Conservation (phyloP, 192 early-diverging fungal genomes). For the Oehlia diaphana region DNA sequence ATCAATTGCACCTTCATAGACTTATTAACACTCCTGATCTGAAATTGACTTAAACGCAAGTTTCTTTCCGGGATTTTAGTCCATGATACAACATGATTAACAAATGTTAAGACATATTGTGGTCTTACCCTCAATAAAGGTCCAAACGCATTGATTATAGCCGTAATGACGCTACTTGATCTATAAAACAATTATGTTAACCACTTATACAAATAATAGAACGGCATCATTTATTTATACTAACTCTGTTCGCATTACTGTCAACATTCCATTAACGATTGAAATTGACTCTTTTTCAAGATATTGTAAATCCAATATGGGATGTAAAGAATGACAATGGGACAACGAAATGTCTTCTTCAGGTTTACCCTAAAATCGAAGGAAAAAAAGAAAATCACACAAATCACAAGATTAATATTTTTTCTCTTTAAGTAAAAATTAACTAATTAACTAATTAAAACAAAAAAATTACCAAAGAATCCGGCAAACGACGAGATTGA, state of each 20-base stretch:
- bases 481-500: conserved; percentile 31
- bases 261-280: conserved; percentile 33
- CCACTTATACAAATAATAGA: not conserved
- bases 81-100: conserved; percentile 32
- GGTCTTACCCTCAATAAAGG: conserved; percentile 36
- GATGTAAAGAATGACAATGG: conserved; percentile 37
- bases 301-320: conserved; percentile 31
- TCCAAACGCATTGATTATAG: conserved; percentile 37
- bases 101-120: conserved; percentile 34
- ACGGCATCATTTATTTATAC: not conserved
- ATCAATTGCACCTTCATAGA: conserved; percentile 35
- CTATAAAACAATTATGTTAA: conserved; percentile 21
- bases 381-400: not conserved
- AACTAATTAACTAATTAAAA: not conserved
- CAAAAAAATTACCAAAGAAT: conserved; percentile 28
- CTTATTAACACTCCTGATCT: conserved; percentile 38
- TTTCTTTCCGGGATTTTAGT: conserved; percentile 19
- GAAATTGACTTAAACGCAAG: conserved; percentile 14
- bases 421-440: not conserved
- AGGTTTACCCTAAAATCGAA: conserved; percentile 9
- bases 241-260: conserved; percentile 21
- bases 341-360: conserved; percentile 38
- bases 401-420: not conserved
- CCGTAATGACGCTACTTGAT: conserved; percentile 37
- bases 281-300: conserved; percentile 35